Evolutionary conservation across 108 stramenopile genomes (phyloP), one percentile per base, ranked within the genome.

Genomic region (Halocafeteria seosinensis): DNA sequence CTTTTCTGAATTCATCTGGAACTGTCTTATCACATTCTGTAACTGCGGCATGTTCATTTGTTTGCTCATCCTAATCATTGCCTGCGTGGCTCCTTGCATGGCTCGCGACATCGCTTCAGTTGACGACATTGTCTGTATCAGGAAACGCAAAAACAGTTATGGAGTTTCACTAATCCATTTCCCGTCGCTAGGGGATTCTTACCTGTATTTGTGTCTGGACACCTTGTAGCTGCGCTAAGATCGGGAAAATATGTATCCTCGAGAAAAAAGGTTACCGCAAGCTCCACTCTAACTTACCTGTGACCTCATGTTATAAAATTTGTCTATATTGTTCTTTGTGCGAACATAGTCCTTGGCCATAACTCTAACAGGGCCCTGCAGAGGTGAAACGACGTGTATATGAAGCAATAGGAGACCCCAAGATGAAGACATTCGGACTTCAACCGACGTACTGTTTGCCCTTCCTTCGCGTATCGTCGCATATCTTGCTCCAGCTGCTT

Each of bases 41-140:
- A 67, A 62, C 29, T 68, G 66, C 27, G 62, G 36, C 1, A 70
- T 34, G 63, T 72, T 75, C 25, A 75, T 66, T 13, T 34, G 32
- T 12, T 74, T 75, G 71, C 71, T 73, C 60, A 75, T 72, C 26
- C 71, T 13, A 51, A 75, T 73, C 76, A 75, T 77, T 12, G 36
- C 63, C 24, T 68, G 67, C 23, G 72, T 32, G 27, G 71, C 70
- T 55, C 26, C 66, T 8, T 65, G 62, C 72, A 73, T 73, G 23
- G 71, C 72, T 61, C 62, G 66, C 0, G 65, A 62, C 62, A 71
- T 69, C 13, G 70, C 69, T 28, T 68, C 63, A 34, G 17, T 28
- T 4, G 52, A 32, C 1, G 6, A 6, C 4, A 64, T 51, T 24
- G 63, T 28, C 57, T 59, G 57, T 33, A 30, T 26, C 57, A 24